These are phyloP conservation scores for Quercus suber DNA, from an alignment of 306 rosid species.

Conservation along the genomic window DNA sequence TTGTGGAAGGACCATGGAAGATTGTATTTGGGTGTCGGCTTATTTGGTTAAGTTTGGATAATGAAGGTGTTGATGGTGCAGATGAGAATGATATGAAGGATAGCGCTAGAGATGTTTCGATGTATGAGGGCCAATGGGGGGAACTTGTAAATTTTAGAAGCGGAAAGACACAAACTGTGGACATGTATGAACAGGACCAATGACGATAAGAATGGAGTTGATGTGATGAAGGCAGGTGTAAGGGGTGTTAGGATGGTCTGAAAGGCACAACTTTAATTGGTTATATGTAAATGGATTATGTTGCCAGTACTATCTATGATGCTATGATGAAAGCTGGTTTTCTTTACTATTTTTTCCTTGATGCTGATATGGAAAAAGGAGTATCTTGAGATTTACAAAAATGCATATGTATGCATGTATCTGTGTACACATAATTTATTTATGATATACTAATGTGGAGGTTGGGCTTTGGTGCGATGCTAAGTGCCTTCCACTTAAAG, in stretches of 20 bases:
- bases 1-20: neutral
- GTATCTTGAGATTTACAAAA: neutral
- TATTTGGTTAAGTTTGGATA: neutral
- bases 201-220: neutral
- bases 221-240: neutral
- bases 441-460: neutral
- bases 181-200: neutral
- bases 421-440: neutral
- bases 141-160: too few relatives aligned
- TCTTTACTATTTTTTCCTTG: neutral
- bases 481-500: too few relatives aligned
- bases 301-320: neutral
- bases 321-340: neutral
- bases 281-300: neutral
- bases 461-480: too few relatives aligned
- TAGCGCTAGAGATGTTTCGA: neutral
- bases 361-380: too few relatives aligned
- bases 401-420: neutral
- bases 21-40: neutral
- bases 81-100: neutral
- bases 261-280: neutral
- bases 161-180: neutral
- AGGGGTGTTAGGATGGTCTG: neutral
- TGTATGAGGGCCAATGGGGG: too few relatives aligned
- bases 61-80: neutral